Evolutionary conservation across 2,329 filamentous ascomycete genomes (phyloP), one percentile per base, ranked within the genome.

Genomic region (Trichoderma atrobrunneum): DNA sequence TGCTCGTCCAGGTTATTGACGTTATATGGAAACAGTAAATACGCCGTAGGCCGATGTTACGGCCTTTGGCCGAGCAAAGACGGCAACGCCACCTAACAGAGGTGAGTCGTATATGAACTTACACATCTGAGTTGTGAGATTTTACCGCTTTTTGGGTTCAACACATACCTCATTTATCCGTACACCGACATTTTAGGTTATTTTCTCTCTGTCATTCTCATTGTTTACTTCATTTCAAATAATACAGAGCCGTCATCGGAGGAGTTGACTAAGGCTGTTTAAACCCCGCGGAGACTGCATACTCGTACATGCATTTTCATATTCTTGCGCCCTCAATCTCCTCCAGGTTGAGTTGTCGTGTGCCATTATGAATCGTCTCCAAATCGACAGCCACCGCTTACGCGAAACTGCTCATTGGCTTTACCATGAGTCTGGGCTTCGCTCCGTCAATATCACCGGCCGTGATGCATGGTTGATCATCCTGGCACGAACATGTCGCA

Each of bases 381-480:
- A 57, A 14, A 14, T 39, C 30, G 28, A 56, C 21, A 28, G 64
- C 24, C 56, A 51, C 16, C 21, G 64, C 64, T 30, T 67, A 39
- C 64, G 24, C 30, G 48, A 39, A 57, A 57, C 64, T 16, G 30
- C 30, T 67, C 64, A 24, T 36, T 79, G 79, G 78, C 54, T 81
- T 16, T 85, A 83, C 73, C 81, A 81, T 56, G 85, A 86, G 77
- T 87, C 86, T 51, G 86, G 86, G 28, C 77, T 88, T 39, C 79
- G 79, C 16, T 85, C 86, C 1, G 80, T 88, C 18, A 81, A 83
- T 74, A 60, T 74, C 59, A 83, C 85, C 5, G 86, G 86, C 70
- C 79, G 76, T 14, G 85, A 89, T 81, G 86, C 86, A 64, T 85
- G 82, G 76, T 81, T 89, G 56, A 83, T 89, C 77, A 89, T 90